Conservation (phyloP, 2,329 filamentous ascomycete genomes). For the Fusarium sp. region DNA sequence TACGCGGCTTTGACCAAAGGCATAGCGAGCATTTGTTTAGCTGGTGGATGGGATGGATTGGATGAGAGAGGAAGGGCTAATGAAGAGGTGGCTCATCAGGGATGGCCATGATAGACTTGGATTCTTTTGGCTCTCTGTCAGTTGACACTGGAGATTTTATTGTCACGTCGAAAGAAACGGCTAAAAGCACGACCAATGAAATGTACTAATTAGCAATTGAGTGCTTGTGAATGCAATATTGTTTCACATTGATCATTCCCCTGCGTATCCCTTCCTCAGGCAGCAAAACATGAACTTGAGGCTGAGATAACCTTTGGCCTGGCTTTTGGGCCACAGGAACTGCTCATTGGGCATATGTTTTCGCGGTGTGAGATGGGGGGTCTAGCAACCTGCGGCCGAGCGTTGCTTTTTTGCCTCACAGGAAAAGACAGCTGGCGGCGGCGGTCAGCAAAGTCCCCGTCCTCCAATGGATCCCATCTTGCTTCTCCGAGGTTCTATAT, state of each 20-base stretch:
- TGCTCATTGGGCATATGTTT: not conserved
- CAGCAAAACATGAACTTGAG: not conserved
- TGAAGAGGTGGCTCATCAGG: not conserved
- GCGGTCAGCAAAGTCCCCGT: not conserved
- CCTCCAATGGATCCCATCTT: not conserved
- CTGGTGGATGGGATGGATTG: not conserved
- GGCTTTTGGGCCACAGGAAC: not conserved
- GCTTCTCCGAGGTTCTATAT: not conserved
- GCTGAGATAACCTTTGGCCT: not conserved
- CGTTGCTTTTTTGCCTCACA: not conserved
- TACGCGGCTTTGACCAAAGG: constrained; percentile 14
- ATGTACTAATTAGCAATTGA: not conserved
- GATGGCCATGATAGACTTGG: not conserved
- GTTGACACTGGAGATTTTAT: not conserved
- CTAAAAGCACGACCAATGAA: not conserved
- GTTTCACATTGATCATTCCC: not conserved
- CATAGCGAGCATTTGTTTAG: constrained; percentile 36
- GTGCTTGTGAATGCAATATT: not conserved
- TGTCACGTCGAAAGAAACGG: not conserved
- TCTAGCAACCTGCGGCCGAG: not conserved
- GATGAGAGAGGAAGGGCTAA: constrained; percentile 5
- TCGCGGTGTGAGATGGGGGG: not conserved
- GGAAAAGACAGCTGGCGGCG: not conserved
- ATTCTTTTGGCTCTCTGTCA: not conserved
- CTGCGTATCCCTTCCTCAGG: not conserved